phyloP scores from a whole-genome alignment of 1,284 basidiomycete species.

The Boletus sp. region DNA sequence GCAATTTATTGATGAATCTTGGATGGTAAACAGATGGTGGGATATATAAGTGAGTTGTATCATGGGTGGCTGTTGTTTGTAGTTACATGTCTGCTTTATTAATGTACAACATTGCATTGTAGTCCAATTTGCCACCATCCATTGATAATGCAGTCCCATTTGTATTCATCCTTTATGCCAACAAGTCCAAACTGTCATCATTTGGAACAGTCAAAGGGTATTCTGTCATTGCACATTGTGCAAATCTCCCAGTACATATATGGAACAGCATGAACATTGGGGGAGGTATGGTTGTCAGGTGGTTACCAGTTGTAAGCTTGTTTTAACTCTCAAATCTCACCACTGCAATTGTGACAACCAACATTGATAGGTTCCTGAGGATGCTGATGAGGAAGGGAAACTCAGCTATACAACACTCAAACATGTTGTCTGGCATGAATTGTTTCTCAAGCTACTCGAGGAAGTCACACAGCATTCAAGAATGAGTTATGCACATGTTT shows the following conservation, averaged over 20 bases:
- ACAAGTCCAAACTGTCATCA: slow-evolving; percentile 22
- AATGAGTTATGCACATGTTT: slow-evolving; percentile 11
- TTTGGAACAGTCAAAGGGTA: slow-evolving; percentile 43
- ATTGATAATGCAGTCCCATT: slow-evolving; percentile 5
- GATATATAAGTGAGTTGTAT: slow-evolving; percentile 34
- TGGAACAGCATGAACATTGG: slow-evolving; percentile 44
- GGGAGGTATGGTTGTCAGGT: slow-evolving; percentile 46
- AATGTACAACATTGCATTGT: neutral
- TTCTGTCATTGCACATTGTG: slow-evolving; percentile 45
- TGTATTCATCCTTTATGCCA: slow-evolving; percentile 15
- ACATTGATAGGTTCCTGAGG: slow-evolving; percentile 34
- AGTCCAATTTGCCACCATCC: neutral
- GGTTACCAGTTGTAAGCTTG: slow-evolving; percentile 45
- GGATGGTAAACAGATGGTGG: slow-evolving; percentile 36
- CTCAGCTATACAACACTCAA: slow-evolving; percentile 40
- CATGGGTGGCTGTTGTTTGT: neutral
- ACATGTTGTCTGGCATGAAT: slow-evolving; percentile 37
- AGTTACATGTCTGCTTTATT: neutral
- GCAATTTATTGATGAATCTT: slow-evolving; percentile 35
- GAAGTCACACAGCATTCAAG: neutral
- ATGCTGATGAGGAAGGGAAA: slow-evolving; percentile 34
- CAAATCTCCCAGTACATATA: slow-evolving; percentile 43
- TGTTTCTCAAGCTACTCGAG: slow-evolving; percentile 25
- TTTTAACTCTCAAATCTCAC: neutral
- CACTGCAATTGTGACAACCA: neutral